Conservation (phyloP, 495 filamentous ascomycete genomes). For the Talaromyces proteolyticus region DNA sequence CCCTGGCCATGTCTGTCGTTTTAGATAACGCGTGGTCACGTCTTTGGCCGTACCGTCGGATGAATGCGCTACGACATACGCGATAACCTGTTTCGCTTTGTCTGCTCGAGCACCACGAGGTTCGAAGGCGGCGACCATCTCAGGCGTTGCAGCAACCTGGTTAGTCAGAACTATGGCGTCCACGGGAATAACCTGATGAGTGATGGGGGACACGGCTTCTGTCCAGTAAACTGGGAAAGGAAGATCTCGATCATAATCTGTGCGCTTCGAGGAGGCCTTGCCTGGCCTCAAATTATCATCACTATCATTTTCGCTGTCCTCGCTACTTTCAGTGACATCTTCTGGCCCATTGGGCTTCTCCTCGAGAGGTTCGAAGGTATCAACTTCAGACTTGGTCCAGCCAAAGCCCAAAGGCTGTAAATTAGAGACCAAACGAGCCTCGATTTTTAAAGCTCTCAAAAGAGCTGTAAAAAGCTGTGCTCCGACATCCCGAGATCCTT, state of each 20-base stretch:
- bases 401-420: slow-evolving; percentile 88
- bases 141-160: slow-evolving; percentile 59
- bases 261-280: slow-evolving; percentile 11
- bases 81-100: slow-evolving; percentile 81
- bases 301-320: neutral
- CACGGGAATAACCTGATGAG: slow-evolving; percentile 70
- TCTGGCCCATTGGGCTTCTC: slow-evolving; percentile 12
- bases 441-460: slow-evolving; percentile 74
- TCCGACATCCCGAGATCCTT: slow-evolving; percentile 82
- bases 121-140: slow-evolving; percentile 72
- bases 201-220: slow-evolving; percentile 76
- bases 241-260: slow-evolving; percentile 57
- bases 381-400: slow-evolving; percentile 75
- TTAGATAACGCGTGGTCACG: slow-evolving; percentile 88
- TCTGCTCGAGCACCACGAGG: slow-evolving; percentile 76
- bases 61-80: slow-evolving; percentile 85
- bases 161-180: slow-evolving; percentile 66
- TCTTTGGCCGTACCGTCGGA: slow-evolving; percentile 88
- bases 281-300: slow-evolving; percentile 4
- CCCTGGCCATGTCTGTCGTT: slow-evolving; percentile 75
- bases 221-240: slow-evolving; percentile 90
- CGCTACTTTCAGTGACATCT: slow-evolving; percentile 11
- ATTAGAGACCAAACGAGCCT: slow-evolving; percentile 74
- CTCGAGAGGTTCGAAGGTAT: slow-evolving; percentile 39
- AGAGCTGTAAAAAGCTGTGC: slow-evolving; percentile 88